Evolutionary conservation across 2,329 filamentous ascomycete genomes (phyloP).

Genomic region (Pseudopithomyces chartarum): DNA sequence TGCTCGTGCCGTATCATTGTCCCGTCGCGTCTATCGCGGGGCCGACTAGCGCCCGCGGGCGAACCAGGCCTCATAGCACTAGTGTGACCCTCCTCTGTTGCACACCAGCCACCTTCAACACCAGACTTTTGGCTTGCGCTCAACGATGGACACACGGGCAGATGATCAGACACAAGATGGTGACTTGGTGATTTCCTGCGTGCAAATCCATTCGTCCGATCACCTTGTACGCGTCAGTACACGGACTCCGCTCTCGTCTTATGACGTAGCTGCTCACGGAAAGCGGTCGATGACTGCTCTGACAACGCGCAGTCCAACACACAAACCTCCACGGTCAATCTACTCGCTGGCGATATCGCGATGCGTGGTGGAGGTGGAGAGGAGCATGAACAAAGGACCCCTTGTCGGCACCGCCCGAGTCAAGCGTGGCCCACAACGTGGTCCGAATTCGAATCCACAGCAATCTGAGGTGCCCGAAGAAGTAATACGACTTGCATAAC

Average conservation of each 20-base stretch:
- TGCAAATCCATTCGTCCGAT: too few species aligned
- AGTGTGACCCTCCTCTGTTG: too few species aligned
- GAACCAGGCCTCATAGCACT: not conserved
- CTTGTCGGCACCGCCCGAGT: not conserved
- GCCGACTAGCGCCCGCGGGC: not conserved
- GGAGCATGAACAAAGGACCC: not conserved
- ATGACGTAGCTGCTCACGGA: not conserved
- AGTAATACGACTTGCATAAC: slow-evolving; percentile 4
- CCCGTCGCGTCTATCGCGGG: not conserved
- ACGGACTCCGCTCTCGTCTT: not conserved
- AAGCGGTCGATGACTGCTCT: not conserved
- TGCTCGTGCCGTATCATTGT: not conserved
- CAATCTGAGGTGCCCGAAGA: not conserved
- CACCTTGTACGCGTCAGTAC: too few species aligned
- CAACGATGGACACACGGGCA: not conserved
- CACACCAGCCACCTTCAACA: not conserved
- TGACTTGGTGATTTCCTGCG: too few species aligned
- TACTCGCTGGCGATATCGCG: not conserved
- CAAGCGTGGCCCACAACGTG: not conserved
- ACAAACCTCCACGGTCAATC: too few species aligned
- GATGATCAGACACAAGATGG: not conserved
- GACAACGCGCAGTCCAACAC: not conserved
- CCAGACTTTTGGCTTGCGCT: too few species aligned
- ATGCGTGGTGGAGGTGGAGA: not conserved
- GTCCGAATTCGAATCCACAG: slow-evolving; percentile 1